Base-by-base conservation (phyloP, 805 yeast species). In the Schwanniomyces occidentalis region DNA sequence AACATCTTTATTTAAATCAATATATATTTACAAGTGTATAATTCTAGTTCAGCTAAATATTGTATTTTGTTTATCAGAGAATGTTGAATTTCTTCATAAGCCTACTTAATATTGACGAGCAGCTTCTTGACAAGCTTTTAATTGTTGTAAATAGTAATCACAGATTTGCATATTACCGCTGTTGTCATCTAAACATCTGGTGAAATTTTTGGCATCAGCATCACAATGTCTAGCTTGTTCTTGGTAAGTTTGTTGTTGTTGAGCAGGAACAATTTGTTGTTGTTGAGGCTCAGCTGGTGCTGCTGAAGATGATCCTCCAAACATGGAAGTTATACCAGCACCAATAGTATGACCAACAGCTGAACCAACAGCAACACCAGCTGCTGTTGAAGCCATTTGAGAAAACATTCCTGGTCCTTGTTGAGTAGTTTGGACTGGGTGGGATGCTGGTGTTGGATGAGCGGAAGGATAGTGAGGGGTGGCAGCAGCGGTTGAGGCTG, bases 351-450 rank as follows among this genome's bases (percentile, higher is more conserved):
- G 99, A 44, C 99, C 99, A 36, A 91, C 82, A 42, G 98, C 83
- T 34, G 96, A 87, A 54, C 99, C 99, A 38, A 93, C 97, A 35
- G 98, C 99, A 28, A 93, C 99, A 81, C 99, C 99, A 32, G 98
- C 99, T 37, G 99, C 99, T 31, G 99, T 93, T 30, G 95, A 75
- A 24, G 98, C 98, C 99, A 93, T 93, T 69, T 93, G 95, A 41
- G 91, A 85, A 54, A 91, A 90, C 59, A 91, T 53, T 53, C 98
- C 97, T 30, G 97, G 97, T 16, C 71, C 66, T 44, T 71, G 75
- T 41, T 72, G 73, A 31, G 55, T 42, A 30, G 82, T 73, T 35
- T 47, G 51, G 6, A 33, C 49, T 31, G 71, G 66, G 15, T 32
- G 51, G 23, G 56, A 38, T 6, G 54, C 51, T 9, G 54, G 41